A percentile compares a stretch with the other conserved stretches of the same genome.
Evolutionary conservation across 176 grass and related monocot genomes (phyloP).

Genomic region (Raddia distichophylla): DNA sequence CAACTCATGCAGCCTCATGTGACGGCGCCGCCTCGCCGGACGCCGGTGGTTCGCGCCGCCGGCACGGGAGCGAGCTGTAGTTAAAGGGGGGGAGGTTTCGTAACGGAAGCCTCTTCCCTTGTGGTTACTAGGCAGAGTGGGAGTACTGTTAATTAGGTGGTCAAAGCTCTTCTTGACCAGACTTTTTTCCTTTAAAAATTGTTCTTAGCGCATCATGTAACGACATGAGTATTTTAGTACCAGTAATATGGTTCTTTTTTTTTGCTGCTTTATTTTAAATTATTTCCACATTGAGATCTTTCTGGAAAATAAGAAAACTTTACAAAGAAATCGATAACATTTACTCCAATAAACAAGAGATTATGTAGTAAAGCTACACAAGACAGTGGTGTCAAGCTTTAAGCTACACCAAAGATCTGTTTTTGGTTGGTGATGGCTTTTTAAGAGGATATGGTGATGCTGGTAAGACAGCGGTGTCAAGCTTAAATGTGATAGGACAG

Average conservation of each 20-base stretch:
- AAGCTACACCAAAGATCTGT: background rate
- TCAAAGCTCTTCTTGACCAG: slow-evolving; percentile 50
- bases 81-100: slow-evolving; percentile 33
- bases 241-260: background rate
- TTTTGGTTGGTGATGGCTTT: background rate
- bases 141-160: slow-evolving; percentile 50
- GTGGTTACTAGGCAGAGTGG: slow-evolving; percentile 33
- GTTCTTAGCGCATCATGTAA: slow-evolving; percentile 28
- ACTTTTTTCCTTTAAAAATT: slow-evolving; percentile 5
- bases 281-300: background rate
- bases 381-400: no score
- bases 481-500: slow-evolving; percentile 1
- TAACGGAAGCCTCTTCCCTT: slow-evolving; percentile 35
- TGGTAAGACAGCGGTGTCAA: background rate
- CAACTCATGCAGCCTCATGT: slow-evolving; percentile 71
- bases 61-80: slow-evolving; percentile 36
- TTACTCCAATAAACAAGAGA: background rate
- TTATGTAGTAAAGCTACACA: no score
- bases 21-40: slow-evolving; percentile 10
- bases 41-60: background rate
- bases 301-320: background rate
- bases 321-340: background rate
- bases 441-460: background rate
- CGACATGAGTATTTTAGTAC: slow-evolving; percentile 31
- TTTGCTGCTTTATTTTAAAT: background rate